Base-by-base conservation (phyloP, 192 early-diverging fungal genomes). In the Physocladia obscura region DNA sequence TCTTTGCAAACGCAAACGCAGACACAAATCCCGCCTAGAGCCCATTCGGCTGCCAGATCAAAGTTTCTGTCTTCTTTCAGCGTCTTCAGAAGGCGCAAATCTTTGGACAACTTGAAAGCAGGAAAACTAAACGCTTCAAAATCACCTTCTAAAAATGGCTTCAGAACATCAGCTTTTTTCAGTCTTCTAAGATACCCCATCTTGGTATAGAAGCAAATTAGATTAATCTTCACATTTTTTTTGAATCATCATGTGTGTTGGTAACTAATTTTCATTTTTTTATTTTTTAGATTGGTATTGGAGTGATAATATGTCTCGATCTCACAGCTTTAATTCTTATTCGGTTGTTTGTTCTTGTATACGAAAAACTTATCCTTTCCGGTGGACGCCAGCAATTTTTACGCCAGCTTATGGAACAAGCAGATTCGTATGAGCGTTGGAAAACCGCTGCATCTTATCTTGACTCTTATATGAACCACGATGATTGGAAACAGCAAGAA, bases 361-460 rank as follows among this genome's bases (percentile, higher is more conserved):
- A 87, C 81, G 91, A 92, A 64, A 81, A 79, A 72, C 58, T 82
- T 35, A 69, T 88, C 49, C 79, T 78, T 54, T 90, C 87, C 85
- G 76, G 86, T 56, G 91, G 91, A 19, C 70, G 76, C 39, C 63
- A 80, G 13, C 74, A 78, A 31, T 55, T 37, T 1, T 73, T 90
- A 40, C 76, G 85, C 52, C 62, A 82, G 40, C 60, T 71, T 11
- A 70, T 92, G 50, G 71, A 78, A 48, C 70, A 69, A 26, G 78
- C 88, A 1, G 65, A 49, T 6, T 84, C 74, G 5, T 91, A 89
- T 74, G 79, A 85, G 58, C 81, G 87, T 48, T 93, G 88, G 84
- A 81, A 83, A 50, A 64, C 49, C 26, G 78, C 81, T 2, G 91
- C 91, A 19, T 55, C 79, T 5, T 63, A 61, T 32, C 67, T 93